Base-by-base conservation (phyloP, 371 early-diverging fungal species). In the Nematocida major region DNA sequence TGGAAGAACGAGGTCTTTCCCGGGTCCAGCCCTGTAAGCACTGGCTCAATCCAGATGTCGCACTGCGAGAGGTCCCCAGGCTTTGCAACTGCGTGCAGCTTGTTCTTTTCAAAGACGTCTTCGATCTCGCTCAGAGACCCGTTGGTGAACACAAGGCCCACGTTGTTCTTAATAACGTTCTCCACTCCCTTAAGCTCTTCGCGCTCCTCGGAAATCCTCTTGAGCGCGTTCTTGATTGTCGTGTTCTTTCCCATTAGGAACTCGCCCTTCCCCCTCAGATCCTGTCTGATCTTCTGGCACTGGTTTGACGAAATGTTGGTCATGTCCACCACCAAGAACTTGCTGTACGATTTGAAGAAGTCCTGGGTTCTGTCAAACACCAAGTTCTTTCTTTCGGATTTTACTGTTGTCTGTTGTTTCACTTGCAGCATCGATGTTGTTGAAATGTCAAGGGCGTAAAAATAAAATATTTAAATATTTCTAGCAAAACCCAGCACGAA, bases 211-310 rank as follows among this genome's bases (percentile, higher is more conserved):
- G 20, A 9, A 79, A 91, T 81, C 80, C 88, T 88, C 84, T 90
- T 88, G 80, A 99, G 88, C 67, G 92, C 95, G 86, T 91, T 89
- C 83, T 94, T 94, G 67, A 99, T 94, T 91, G 94, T 93, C 86
- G 98, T 97, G 93, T 99, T 99, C 91, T 99, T 99, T 83, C 97
- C 98, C 93, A 97, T 95, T 51, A 99, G 89, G 66, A 97, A 89
- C 83, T 88, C 91, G 81, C 90, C 94, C 66, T 91, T 87, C 61
- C 90, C 91, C 86, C 96, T 91, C 84, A 95, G 89, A 68, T 89
- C 86, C 82, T 88, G 86, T 89, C 96, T 94, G 86, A 95, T 82
- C 83, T 92, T 89, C 90, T 99, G 98, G 92, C 97, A 93, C 89
- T 97, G 97, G 90, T 93, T 95, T 84, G 97, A 95, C 80, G 93